Percentiles rank a stretch among this genome's conserved stretches.
phyloP scores from a whole-genome alignment of 306 rosid genomes.

The Fragaria nilgerrensis region DNA sequence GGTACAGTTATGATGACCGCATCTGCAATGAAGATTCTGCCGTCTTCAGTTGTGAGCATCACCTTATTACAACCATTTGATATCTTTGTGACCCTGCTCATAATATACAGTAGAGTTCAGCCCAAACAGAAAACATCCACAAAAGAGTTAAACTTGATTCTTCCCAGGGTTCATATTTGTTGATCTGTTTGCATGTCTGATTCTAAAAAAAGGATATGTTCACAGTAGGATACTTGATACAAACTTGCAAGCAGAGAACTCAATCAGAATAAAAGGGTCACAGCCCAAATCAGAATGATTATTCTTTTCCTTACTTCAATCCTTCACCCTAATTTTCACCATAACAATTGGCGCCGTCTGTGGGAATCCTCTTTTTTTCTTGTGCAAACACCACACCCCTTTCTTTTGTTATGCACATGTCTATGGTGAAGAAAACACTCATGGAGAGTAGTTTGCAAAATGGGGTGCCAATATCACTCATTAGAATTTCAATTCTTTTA shows the following conservation, averaged over 20 bases:
- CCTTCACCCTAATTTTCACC: too few relatives aligned
- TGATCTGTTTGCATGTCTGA: not conserved
- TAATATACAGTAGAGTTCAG: not conserved
- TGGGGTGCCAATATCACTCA: not conserved
- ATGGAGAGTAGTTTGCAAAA: not conserved
- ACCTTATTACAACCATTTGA: conserved; percentile 36
- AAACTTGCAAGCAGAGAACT: not conserved
- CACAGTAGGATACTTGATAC: not conserved
- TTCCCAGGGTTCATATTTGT: not conserved
- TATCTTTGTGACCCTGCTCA: conserved; percentile 36
- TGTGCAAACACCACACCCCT: too few relatives aligned
- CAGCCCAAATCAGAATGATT: not conserved
- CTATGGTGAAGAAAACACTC: not conserved
- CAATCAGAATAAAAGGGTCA: not conserved
- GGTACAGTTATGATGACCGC: conserved; percentile 53
- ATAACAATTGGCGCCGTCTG: too few relatives aligned
- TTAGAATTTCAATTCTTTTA: not conserved
- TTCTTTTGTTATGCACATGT: too few relatives aligned
- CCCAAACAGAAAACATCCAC: not conserved
- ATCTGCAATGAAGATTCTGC: conserved; percentile 50
- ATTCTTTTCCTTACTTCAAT: too few relatives aligned
- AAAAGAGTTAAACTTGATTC: not conserved
- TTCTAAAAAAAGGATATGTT: not conserved
- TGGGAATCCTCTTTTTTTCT: not conserved
- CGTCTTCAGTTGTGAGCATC: conserved; percentile 58